Conservation (phyloP, 768 basidiomycete genomes). For the Lactarius vividus region DNA sequence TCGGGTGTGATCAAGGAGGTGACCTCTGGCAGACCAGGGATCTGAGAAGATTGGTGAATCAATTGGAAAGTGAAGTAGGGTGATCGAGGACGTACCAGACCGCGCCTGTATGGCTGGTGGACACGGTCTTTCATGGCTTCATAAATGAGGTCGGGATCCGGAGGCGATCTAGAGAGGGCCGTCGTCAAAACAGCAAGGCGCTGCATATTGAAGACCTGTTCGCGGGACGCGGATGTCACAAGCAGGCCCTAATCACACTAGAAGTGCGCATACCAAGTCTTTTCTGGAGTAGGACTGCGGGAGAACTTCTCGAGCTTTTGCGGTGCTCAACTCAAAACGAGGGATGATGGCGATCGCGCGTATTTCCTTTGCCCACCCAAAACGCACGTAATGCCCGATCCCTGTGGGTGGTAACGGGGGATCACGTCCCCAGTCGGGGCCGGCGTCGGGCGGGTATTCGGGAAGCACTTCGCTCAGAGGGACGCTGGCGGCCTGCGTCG, state of each 20-base stretch:
- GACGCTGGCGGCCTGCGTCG: conserved; percentile 80
- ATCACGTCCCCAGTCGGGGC: conserved; percentile 84
- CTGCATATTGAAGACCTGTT: conserved; percentile 95
- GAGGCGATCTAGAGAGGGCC: conserved; percentile 84
- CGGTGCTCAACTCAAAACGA: conserved; percentile 93
- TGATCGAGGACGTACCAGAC: conserved; percentile 54
- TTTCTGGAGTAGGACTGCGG: conserved; percentile 82
- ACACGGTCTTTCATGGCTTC: conserved; percentile 99
- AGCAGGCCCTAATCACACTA: neutral
- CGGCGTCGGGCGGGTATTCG: conserved; percentile 91
- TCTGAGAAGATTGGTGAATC: conserved; percentile 46
- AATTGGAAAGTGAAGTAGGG: neutral
- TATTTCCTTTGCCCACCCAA: conserved; percentile 80
- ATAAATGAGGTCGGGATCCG: conserved; percentile 94
- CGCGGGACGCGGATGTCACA: conserved; percentile 3
- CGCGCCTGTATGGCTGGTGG: conserved; percentile 93
- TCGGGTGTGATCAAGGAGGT: conserved; percentile 83
- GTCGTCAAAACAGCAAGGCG: conserved; percentile 94
- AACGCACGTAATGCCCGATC: conserved; percentile 92
- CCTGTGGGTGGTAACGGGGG: conserved; percentile 86
- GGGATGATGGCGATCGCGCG: conserved; percentile 94
- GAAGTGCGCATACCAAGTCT: conserved; percentile 62
- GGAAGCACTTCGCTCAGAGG: conserved; percentile 95
- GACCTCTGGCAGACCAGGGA: conserved; percentile 93
- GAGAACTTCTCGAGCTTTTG: conserved; percentile 88